Evolutionary conservation across 495 filamentous ascomycete species (phyloP).

Genomic region (Neurospora sp.): DNA sequence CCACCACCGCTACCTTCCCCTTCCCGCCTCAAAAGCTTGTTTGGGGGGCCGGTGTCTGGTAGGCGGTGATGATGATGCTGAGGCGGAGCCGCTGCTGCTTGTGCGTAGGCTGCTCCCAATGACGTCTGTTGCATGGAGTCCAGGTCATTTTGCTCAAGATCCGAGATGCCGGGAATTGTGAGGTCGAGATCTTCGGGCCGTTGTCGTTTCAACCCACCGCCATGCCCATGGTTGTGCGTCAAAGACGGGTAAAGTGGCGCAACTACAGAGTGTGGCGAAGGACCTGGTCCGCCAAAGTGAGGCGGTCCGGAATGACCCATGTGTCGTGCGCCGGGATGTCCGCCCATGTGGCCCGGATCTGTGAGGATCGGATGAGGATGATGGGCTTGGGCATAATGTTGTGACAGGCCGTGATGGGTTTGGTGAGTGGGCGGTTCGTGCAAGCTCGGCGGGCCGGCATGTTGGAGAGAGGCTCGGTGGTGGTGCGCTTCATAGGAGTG

Average conservation of each 20-base stretch:
- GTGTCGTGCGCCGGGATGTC: conserved; percentile 33
- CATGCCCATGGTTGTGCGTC: conserved; percentile 30
- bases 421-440: conserved; percentile 33
- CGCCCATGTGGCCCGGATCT: conserved; percentile 35
- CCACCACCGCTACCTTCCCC: conserved; percentile 34
- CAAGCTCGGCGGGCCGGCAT: conserved; percentile 31
- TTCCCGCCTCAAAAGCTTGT: conserved; percentile 45
- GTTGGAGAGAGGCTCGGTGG: conserved; percentile 38
- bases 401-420: conserved; percentile 39
- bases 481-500: conserved; percentile 45
- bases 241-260: conserved; percentile 37
- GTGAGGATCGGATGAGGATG: conserved; percentile 41
- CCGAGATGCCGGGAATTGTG: conserved; percentile 39
- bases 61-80: conserved; percentile 68
- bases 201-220: conserved; percentile 34
- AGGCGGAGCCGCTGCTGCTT: conserved; percentile 27
- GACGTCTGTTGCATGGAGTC: conserved; percentile 41
- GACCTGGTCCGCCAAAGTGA: conserved; percentile 30
- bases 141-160: conserved; percentile 37
- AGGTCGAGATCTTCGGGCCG: conserved; percentile 41
- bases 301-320: conserved; percentile 37
- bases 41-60: conserved; percentile 51
- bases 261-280: conserved; percentile 34
- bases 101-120: conserved; percentile 33
- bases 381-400: conserved; percentile 40